Conservation (phyloP, 805 yeast genomes). For the Candida ovalis region DNA sequence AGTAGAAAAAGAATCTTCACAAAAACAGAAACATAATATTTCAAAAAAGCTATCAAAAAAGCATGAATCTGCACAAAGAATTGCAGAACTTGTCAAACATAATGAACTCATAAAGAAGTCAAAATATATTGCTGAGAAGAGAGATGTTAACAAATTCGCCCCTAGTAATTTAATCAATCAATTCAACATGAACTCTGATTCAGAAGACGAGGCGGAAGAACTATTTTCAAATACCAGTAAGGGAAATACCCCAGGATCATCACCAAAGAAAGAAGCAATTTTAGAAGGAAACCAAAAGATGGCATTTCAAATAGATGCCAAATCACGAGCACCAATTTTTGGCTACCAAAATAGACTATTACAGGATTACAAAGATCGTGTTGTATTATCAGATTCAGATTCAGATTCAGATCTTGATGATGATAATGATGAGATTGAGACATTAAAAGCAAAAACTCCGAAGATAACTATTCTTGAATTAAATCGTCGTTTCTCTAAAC, state of each 20-base stretch:
- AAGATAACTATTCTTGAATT: slow-evolving; percentile 15
- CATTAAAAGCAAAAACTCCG: slow-evolving; percentile 4
- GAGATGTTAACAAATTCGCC: slow-evolving; percentile 19
- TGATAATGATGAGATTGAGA: slow-evolving; percentile 1
- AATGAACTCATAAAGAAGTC: slow-evolving; percentile 20
- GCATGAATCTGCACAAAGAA: slow-evolving; percentile 3
- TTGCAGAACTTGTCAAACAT: slow-evolving; percentile 14
- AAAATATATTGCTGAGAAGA: slow-evolving; percentile 11
- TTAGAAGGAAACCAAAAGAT: neutral
- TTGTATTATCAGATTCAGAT: slow-evolving; percentile 2
- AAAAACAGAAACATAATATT: slow-evolving; percentile 4
- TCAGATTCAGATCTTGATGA: slow-evolving; percentile 10
- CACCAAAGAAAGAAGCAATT: neutral
- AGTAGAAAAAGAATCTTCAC: slow-evolving; percentile 3
- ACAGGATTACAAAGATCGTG: neutral
- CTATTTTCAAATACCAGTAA: neutral
- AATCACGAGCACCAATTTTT: neutral
- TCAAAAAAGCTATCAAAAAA: slow-evolving; percentile 5
- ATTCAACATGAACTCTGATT: slow-evolving; percentile 11
- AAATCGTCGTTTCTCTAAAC: slow-evolving; percentile 13
- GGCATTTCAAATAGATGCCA: neutral
- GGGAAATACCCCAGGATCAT: neutral
- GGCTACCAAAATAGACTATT: neutral
- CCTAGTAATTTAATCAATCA: slow-evolving; percentile 19
- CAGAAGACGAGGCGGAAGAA: neutral